Percentiles rank a stretch among this genome's conserved stretches.
Evolutionary conservation across 2,329 filamentous ascomycete species (phyloP).

Genomic region (Colletotrichum trifolii): DNA sequence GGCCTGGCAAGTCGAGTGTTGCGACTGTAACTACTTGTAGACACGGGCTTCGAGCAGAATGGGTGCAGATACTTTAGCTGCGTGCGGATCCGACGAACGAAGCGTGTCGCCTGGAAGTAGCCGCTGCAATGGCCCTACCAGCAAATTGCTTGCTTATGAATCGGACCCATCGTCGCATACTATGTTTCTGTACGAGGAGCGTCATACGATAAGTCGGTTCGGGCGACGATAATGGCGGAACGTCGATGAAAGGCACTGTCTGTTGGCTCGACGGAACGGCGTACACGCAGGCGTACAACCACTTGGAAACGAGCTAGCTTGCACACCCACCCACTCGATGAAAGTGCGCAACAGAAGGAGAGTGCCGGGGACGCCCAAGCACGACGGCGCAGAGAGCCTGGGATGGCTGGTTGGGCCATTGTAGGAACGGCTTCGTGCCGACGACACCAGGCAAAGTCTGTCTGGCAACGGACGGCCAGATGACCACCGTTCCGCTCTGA

Average conservation of each 20-base stretch:
- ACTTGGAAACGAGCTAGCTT: neutral
- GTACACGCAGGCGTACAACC: neutral
- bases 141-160: slow-evolving; percentile 1
- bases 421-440: slow-evolving; percentile 27
- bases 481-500: slow-evolving; percentile 12
- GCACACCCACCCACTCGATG: no score
- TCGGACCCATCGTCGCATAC: neutral
- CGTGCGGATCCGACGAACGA: slow-evolving; percentile 22
- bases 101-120: neutral
- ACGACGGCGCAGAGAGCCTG: slow-evolving; percentile 3
- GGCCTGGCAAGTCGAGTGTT: slow-evolving; percentile 26
- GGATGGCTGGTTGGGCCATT: slow-evolving; percentile 15
- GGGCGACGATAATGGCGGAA: neutral
- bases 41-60: neutral
- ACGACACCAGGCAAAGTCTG: slow-evolving; percentile 19
- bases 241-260: slow-evolving; percentile 1
- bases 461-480: slow-evolving; percentile 8
- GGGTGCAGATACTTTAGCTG: slow-evolving; percentile 19
- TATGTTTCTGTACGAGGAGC: neutral
- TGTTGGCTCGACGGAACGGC: neutral
- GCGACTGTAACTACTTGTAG: slow-evolving; percentile 21
- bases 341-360: no score
- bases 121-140: neutral
- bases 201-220: neutral
- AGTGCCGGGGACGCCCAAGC: neutral